phyloP scores from a whole-genome alignment of 805 yeast genomes.

The Wickerhamiella musiphila region DNA sequence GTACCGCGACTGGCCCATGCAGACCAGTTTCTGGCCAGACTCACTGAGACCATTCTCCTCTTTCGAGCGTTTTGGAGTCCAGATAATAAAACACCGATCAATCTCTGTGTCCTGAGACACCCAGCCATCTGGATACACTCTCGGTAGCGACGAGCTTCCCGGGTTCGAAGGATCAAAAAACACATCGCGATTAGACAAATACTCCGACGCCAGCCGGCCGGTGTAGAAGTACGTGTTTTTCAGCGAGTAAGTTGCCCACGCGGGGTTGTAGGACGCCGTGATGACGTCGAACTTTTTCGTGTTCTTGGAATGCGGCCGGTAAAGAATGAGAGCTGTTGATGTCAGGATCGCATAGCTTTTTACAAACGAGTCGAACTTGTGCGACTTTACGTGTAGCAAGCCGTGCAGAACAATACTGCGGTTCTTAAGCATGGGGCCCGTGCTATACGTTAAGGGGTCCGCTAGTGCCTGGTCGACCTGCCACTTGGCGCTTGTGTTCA shows the following conservation, averaged over 20 bases:
- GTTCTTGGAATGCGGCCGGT: constrained; percentile 32
- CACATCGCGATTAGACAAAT: constrained; percentile 31
- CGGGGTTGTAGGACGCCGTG: constrained; percentile 33
- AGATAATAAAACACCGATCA: constrained; percentile 62
- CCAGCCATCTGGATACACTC: constrained; percentile 73
- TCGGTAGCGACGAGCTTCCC: constrained; percentile 43
- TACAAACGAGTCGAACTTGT: constrained; percentile 49
- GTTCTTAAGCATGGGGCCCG: constrained; percentile 40
- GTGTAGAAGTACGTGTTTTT: constrained; percentile 59
- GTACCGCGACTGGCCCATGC: constrained; percentile 64
- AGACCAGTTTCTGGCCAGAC: constrained; percentile 51
- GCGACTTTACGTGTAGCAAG: constrained; percentile 45
- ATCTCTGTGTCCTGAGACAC: constrained; percentile 59
- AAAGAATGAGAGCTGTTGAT: constrained; percentile 53
- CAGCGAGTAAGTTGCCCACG: constrained; percentile 43
- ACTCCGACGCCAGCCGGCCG: constrained; percentile 41
- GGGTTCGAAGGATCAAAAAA: constrained; percentile 33
- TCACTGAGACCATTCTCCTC: constrained; percentile 41
- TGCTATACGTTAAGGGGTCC: constrained; percentile 35
- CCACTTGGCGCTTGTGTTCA: constrained; percentile 35
- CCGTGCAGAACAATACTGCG: constrained; percentile 51
- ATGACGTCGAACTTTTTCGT: constrained; percentile 22
- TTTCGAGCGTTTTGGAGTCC: constrained; percentile 38
- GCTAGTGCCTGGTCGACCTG: constrained; percentile 35
- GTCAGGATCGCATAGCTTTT: constrained; percentile 45